Evolutionary conservation across 805 yeast species (phyloP).

Genomic region (Kluyveromyces siamensis): DNA sequence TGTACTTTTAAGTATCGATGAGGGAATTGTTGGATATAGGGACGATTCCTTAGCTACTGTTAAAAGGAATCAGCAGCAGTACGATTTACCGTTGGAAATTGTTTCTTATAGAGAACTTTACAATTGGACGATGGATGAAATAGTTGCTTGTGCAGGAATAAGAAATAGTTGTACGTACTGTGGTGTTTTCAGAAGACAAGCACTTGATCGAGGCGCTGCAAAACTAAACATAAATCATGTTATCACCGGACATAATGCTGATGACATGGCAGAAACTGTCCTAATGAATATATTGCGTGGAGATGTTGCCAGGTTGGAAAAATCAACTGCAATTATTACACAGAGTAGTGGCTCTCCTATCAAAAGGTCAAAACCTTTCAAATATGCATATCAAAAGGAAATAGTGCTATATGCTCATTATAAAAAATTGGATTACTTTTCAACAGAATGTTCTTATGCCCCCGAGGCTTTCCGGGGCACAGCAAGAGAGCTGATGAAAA

Average conservation of each 20-base stretch:
- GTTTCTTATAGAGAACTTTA: conserved; percentile 83
- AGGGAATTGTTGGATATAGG: conserved; percentile 93
- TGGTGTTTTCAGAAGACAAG: conserved; percentile 95
- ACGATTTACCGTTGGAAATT: conserved; percentile 67
- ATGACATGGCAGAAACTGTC: conserved; percentile 98
- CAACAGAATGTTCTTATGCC: conserved; percentile 96
- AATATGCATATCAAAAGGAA: conserved; percentile 93
- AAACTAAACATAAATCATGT: conserved; percentile 79
- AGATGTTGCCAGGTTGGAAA: conserved; percentile 87
- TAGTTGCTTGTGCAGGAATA: conserved; percentile 89
- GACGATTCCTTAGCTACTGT: conserved; percentile 97
- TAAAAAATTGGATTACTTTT: conserved; percentile 87
- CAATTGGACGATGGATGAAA: conserved; percentile 98
- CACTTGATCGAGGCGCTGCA: conserved; percentile 91
- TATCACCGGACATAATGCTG: conserved; percentile 98
- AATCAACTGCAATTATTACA: conserved; percentile 80
- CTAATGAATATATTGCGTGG: conserved; percentile 91
- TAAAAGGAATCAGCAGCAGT: conserved; percentile 82
- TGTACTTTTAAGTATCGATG: conserved; percentile 81
- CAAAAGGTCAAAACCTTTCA: conserved; percentile 90
- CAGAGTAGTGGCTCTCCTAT: conserved; percentile 78
- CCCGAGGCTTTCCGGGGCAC: conserved; percentile 99
- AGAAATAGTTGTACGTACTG: conserved; percentile 95
- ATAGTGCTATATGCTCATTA: conserved; percentile 96
- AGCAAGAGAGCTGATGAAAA: conserved; percentile 85